Base-by-base conservation (phyloP, 441 rosid species). In the Hura crepitans region DNA sequence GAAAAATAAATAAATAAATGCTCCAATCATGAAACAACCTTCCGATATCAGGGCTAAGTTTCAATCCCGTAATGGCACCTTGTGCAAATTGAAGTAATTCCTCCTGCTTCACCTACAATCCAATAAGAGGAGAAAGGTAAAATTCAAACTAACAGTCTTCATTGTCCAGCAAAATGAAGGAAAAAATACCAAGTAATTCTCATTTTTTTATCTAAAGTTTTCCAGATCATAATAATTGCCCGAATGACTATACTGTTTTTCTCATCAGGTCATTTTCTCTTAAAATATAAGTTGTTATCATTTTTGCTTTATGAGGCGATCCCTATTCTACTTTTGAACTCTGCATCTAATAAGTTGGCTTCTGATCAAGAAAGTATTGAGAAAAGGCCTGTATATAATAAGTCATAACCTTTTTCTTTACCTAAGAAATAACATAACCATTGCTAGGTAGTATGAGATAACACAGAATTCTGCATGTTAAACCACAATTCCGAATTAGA, bases 31-130 rank as follows among this genome's bases (percentile, higher is more conserved):
- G 56, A 35, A 65, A 72, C 70, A 74, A 96, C 99, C 99, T 92
- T 79, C 86, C 78, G 55, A 91, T 69, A 77, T 91, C 92, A 66
- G 86, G 86, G 79, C 76, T 96, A 62, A 89, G 78, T 83, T 96
- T 96, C 84, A 96, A 84, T 66, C 99, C 97, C n/a, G 96, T 76
- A 78, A 96, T 83, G 69, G 99, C 95, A 63, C 82, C 73, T 84
- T 86, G 98, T 31, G 92, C 96, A 85, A 96, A 96, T 65, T 92
- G 99, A 83, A 96, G 98, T 77, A 96, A 76, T 78, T 96, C 99
- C 80, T 96, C 99, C 60, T 89, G 86, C 85, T 96, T 96, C 75
- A 89, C 99, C 99, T 96, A 72, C n/a, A 80, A 68, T 77, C 33
- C 70, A 72, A 60, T 25, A 62, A 23, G 51, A 57, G 56, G 31